These are phyloP conservation scores for Xylaria scruposa DNA, from an alignment of 495 filamentous ascomycete genomes.

Conservation along the genomic window DNA sequence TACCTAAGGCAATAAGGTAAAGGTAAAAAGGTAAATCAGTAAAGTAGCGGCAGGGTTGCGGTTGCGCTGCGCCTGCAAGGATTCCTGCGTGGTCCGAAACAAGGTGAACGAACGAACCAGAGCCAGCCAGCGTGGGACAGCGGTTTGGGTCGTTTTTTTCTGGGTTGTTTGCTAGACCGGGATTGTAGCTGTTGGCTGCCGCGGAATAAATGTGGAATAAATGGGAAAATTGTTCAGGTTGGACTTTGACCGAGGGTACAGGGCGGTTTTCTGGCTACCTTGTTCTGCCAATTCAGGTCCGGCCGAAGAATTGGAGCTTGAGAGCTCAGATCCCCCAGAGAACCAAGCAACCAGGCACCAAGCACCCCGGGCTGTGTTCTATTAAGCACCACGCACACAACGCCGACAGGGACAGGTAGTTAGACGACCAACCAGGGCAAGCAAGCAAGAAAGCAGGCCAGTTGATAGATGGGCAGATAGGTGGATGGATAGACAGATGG, in stretches of 20 bases:
- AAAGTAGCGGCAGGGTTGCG: constrained; percentile 31
- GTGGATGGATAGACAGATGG: neutral
- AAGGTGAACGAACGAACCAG: constrained; percentile 31
- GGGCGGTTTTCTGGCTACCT: constrained; percentile 1
- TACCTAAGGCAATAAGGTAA: constrained; percentile 15
- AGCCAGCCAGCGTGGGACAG: constrained; percentile 18
- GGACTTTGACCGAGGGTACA: constrained; percentile 21
- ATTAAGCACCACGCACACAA: constrained; percentile 12
- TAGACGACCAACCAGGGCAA: neutral
- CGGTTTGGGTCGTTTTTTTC: constrained; percentile 3
- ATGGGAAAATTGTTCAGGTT: constrained; percentile 35
- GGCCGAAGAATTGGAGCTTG: constrained; percentile 23
- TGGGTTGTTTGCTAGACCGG: constrained; percentile 15
- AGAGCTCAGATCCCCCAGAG: constrained; percentile 24
- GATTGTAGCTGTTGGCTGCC: constrained; percentile 28
- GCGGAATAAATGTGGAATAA: constrained; percentile 30
- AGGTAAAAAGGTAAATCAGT: constrained; percentile 16
- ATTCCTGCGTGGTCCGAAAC: constrained; percentile 36
- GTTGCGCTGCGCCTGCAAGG: constrained; percentile 43
- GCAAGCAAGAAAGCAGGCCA: neutral
- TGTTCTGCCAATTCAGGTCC: constrained; percentile 13
- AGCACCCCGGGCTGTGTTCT: neutral
- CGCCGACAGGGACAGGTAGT: neutral
- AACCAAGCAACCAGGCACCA: neutral
- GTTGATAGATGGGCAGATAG: neutral